Percentiles rank a stretch among this genome's conserved stretches.
phyloP scores from a whole-genome alignment of 257 asterid genomes.

The Nicotiana otophora region DNA sequence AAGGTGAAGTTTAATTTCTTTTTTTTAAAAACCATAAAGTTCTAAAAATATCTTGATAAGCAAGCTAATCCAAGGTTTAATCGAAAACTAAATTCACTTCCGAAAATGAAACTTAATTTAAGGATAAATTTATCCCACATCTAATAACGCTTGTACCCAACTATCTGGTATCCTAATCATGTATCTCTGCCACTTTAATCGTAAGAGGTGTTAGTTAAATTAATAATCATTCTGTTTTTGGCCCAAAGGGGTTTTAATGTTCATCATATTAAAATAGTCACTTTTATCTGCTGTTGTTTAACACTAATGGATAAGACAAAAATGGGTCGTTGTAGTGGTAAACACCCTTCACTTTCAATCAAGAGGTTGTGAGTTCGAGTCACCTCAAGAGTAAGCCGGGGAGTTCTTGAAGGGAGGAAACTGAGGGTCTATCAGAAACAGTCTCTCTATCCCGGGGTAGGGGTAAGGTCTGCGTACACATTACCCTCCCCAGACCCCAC shows the following conservation, averaged over 20 bases:
- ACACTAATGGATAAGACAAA: too few relatives aligned
- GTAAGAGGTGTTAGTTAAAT: neutral
- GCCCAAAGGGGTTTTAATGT: neutral
- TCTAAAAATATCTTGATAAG: neutral
- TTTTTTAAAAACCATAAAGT: too few relatives aligned
- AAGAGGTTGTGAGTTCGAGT: too few relatives aligned
- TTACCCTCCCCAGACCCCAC: too few relatives aligned
- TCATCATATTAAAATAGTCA: neutral
- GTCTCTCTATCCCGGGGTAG: too few relatives aligned
- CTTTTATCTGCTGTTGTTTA: neutral
- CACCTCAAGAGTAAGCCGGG: too few relatives aligned
- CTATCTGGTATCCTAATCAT: conserved; percentile 22
- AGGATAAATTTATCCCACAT: neutral
- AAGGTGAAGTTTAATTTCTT: too few relatives aligned
- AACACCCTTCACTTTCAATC: too few relatives aligned
- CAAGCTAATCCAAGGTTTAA: neutral
- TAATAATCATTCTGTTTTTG: neutral
- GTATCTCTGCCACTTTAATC: neutral
- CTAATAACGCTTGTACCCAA: neutral
- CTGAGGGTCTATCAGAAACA: too few relatives aligned
- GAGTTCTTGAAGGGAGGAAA: too few relatives aligned
- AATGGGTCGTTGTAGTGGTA: too few relatives aligned
- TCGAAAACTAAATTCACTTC: neutral
- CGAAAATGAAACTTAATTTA: neutral
- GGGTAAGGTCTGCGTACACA: too few relatives aligned